Evolutionary conservation across 352 stramenopile species (phyloP), one percentile per base, ranked within the genome.

Genomic region (Hyaloperonospora arabidopsidis): DNA sequence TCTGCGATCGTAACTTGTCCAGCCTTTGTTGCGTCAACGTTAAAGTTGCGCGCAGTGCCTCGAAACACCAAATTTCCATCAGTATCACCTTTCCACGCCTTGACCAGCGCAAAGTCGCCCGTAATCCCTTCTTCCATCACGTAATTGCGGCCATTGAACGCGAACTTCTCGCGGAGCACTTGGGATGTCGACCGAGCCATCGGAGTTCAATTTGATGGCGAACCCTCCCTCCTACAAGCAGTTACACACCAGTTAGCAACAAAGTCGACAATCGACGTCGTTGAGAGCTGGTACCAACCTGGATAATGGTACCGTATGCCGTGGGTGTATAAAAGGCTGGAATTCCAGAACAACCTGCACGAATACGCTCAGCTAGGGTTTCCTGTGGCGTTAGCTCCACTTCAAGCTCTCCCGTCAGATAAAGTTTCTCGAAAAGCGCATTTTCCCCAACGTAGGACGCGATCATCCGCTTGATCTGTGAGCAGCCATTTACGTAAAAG

Each of bases 391-490:
- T 97, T 17, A 98, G 76, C 66, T 98, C 95, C n/a, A 98, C 88
- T 69, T 98, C 90, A 18, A 98, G 65, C 50, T 92, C 49, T 12
- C 90, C 93, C 29, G 76, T 95, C 23, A 97, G 79, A 62, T 97
- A 97, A 15, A 95, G 73, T 47, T 91, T 85, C 61, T 97, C 89
- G 54, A 97, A 97, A 8, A 95, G 58, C 45, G 96, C 95, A 63
- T 98, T 98, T n/a, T 98, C 95, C 21, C 95, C 95, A 2, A 98
- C 95, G 67, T 98, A 98, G 13, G 77, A 95, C 48, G 84, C 96
- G 45, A 98, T 97, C 86, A 98, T 97, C 40, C 89, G 76, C 66
- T 98, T 98, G 36, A 98, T 95, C 79, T 89, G 22, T 5, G 5
- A 18, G 38, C 17, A 10, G 4, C 25, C 25, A 32, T 32, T 8